Evolutionary conservation across 208 protist species (phyloP).

Genomic region (Trypanosomatidae sp.): DNA sequence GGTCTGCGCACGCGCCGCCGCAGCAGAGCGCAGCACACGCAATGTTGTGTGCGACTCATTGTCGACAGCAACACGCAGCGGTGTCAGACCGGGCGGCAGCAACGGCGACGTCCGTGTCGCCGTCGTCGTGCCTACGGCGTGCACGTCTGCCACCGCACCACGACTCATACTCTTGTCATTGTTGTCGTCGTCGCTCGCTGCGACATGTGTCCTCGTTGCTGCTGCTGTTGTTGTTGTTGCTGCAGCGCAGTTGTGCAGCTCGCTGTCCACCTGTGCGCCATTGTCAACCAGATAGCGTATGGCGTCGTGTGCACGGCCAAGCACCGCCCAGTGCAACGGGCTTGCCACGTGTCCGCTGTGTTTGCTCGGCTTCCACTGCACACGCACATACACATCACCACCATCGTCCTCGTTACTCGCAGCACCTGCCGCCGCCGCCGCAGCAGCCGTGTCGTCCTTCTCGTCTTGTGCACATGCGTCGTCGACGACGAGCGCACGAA

Average conservation of each 20-base stretch:
- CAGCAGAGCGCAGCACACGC: constrained; percentile 11
- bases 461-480: neutral
- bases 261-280: constrained; percentile 19
- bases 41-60: constrained; percentile 38
- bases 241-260: constrained; percentile 7
- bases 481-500: constrained; percentile 8
- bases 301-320: constrained; percentile 33
- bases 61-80: constrained; percentile 15
- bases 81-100: constrained; percentile 12
- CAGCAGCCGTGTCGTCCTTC: neutral
- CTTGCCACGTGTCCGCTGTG: constrained; percentile 26
- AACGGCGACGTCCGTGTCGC: neutral
- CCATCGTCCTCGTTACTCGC: neutral
- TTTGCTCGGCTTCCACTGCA: constrained; percentile 46
- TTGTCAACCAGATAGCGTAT: constrained; percentile 40
- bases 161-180: neutral
- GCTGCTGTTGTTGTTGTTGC: constrained; percentile 4
- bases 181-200: neutral
- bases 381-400: too few relatives aligned
- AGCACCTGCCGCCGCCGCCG: neutral
- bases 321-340: constrained; percentile 72
- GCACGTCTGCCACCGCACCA: neutral
- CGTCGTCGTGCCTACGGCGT: neutral
- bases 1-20: constrained; percentile 3
- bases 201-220: neutral